Conservation (phyloP, 139 green algal genomes). For the Raphidocelis subcapitata region DNA sequence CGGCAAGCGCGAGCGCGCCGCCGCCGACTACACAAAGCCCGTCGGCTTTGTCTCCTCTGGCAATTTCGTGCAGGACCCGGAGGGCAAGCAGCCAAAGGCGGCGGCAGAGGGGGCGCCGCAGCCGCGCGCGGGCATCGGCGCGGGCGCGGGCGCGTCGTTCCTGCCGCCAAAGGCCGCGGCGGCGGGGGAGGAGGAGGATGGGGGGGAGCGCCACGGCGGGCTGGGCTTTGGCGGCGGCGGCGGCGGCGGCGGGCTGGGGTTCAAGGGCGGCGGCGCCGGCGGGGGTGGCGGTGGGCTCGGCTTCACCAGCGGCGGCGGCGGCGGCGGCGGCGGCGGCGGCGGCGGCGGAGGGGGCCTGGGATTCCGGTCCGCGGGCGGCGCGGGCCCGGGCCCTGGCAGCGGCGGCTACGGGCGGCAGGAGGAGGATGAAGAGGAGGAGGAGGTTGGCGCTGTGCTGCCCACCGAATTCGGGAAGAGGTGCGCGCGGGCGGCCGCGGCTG, state of each 20-base stretch:
- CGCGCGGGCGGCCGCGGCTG: not conserved
- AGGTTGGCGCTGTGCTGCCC: slow-evolving; percentile 60
- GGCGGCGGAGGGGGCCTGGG: slow-evolving; percentile 34
- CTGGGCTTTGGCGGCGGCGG: slow-evolving; percentile 2
- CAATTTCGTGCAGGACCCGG: slow-evolving; percentile 27
- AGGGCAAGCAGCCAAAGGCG: not conserved
- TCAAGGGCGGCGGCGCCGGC: not conserved
- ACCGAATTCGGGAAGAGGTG: slow-evolving; percentile 75
- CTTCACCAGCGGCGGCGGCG: slow-evolving; percentile 17
- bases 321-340: slow-evolving; percentile 1
- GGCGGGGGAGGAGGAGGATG: slow-evolving; percentile 12
- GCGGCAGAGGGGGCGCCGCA: not conserved
- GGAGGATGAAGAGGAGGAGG: slow-evolving; percentile 40
- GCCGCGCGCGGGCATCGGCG: not conserved
- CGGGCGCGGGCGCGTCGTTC: not conserved
- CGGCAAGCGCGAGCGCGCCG: slow-evolving; percentile 22
- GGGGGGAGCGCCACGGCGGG: not conserved
- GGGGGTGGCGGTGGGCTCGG: slow-evolving; percentile 30
- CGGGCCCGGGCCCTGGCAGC: not conserved
- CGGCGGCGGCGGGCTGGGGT: slow-evolving; percentile 10
- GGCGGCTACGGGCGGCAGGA: not conserved
- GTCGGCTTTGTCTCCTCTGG: slow-evolving; percentile 86
- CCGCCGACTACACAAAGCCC: slow-evolving; percentile 57
- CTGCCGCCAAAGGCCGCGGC: not conserved
- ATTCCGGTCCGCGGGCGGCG: slow-evolving; percentile 22